Evolutionary conservation across 805 yeast genomes (phyloP).

Genomic region (Suhomyces vadensis): DNA sequence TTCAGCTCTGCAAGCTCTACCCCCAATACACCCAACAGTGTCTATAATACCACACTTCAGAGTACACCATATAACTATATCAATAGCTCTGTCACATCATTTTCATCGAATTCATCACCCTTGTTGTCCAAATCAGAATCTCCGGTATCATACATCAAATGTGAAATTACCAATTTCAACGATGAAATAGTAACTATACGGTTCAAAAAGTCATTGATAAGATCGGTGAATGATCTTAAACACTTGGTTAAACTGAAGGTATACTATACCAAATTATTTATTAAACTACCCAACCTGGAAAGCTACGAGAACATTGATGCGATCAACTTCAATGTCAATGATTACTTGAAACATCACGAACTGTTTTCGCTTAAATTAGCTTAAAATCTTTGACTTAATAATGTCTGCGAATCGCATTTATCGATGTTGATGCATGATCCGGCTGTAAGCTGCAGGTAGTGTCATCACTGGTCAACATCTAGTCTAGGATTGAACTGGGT

Average conservation of each 20-base stretch:
- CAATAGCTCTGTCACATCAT: background rate
- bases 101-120: constrained; percentile 11
- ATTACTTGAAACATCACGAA: constrained; percentile 17
- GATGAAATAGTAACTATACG: constrained; percentile 30
- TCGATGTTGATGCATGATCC: background rate
- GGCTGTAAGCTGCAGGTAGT: background rate
- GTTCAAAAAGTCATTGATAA: constrained; percentile 23
- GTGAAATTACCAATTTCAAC: constrained; percentile 29
- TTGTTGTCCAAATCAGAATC: constrained; percentile 8
- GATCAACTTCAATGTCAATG: constrained; percentile 21
- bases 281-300: constrained; percentile 23
- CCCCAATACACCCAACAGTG: constrained; percentile 10
- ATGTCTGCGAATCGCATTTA: background rate
- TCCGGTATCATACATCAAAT: constrained; percentile 19
- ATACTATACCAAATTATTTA: constrained; percentile 27
- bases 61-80: background rate
- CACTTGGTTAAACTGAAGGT: constrained; percentile 24
- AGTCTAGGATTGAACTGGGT: too few relatives aligned
- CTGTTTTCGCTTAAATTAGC: constrained; percentile 5
- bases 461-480: too few relatives aligned
- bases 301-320: constrained; percentile 31
- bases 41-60: constrained; percentile 5
- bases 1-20: background rate
- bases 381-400: background rate
- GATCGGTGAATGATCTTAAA: constrained; percentile 27